Conservation (phyloP, 805 yeast species). For the Kluyveromyces nonfermentans region DNA sequence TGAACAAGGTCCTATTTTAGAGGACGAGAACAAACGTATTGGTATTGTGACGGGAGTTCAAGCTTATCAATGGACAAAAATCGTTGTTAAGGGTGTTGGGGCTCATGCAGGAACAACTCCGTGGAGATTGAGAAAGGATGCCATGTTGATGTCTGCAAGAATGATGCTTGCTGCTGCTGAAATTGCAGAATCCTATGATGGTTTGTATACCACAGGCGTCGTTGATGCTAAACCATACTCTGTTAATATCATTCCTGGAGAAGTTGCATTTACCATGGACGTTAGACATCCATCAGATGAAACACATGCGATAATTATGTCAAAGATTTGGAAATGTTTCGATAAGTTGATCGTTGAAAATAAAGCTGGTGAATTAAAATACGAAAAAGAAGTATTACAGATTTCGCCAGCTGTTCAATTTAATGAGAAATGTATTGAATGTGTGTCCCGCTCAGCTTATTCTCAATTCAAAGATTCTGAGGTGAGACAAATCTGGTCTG, state of each 20-base stretch:
- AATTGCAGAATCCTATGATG: constrained; percentile 42
- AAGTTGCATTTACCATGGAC: constrained; percentile 52
- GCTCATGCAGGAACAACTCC: constrained; percentile 75
- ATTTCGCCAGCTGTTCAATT: constrained; percentile 51
- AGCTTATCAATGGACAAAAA: constrained; percentile 53
- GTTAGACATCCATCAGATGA: constrained; percentile 46
- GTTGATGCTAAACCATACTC: constrained; percentile 49
- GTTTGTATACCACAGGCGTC: constrained; percentile 52
- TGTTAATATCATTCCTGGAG: constrained; percentile 59
- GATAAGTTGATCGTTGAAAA: constrained; percentile 28
- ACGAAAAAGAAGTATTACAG: constrained; percentile 36
- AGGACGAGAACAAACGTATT: constrained; percentile 42
- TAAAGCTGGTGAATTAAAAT: constrained; percentile 27
- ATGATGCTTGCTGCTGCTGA: constrained; percentile 49
- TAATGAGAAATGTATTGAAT: constrained; percentile 39
- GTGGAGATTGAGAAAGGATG: constrained; percentile 48
- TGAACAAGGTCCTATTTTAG: constrained; percentile 69
- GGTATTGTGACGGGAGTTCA: constrained; percentile 64
- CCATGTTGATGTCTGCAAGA: constrained; percentile 47
- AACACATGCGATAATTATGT: constrained; percentile 29
- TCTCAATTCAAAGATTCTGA: constrained; percentile 39
- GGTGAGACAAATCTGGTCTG: constrained; percentile 43
- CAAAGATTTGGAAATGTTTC: constrained; percentile 33
- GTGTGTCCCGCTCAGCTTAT: constrained; percentile 44
- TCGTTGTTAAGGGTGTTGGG: constrained; percentile 51